phyloP scores from a whole-genome alignment of 768 basidiomycete species.

The Punctularia strigosozonata region DNA sequence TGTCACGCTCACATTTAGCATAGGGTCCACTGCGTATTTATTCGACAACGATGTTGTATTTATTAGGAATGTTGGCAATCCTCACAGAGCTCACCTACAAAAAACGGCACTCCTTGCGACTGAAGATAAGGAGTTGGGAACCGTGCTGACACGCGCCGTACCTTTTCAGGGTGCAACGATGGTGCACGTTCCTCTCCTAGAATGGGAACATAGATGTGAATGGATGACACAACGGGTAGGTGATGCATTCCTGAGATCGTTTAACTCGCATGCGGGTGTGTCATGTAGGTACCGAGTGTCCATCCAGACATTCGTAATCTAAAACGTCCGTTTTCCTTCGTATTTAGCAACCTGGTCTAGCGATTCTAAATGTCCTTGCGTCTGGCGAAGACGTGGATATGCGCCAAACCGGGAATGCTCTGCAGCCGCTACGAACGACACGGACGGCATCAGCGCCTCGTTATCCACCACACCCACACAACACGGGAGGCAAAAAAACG shows the following conservation, averaged over 20 bases:
- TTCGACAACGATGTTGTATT: background rate
- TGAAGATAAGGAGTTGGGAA: no score
- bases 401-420: conserved; percentile 70
- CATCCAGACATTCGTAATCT: no score
- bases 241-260: background rate
- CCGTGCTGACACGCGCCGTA: no score
- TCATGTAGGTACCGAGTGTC: no score
- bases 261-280: no score
- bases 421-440: conserved; percentile 52
- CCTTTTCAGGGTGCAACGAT: background rate
- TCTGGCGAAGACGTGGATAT: conserved; percentile 80
- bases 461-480: background rate
- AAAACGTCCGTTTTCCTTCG: background rate
- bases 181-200: background rate
- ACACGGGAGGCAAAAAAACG: background rate
- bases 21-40: background rate
- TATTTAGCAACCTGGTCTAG: conserved; percentile 9
- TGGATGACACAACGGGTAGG: background rate
- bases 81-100: background rate
- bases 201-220: background rate
- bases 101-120: no score
- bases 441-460: conserved; percentile 2
- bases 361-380: no score
- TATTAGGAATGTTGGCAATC: background rate
- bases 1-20: background rate